Evolutionary conservation across 2,329 filamentous ascomycete genomes (phyloP).

Genomic region (Ophiostoma piceae): DNA sequence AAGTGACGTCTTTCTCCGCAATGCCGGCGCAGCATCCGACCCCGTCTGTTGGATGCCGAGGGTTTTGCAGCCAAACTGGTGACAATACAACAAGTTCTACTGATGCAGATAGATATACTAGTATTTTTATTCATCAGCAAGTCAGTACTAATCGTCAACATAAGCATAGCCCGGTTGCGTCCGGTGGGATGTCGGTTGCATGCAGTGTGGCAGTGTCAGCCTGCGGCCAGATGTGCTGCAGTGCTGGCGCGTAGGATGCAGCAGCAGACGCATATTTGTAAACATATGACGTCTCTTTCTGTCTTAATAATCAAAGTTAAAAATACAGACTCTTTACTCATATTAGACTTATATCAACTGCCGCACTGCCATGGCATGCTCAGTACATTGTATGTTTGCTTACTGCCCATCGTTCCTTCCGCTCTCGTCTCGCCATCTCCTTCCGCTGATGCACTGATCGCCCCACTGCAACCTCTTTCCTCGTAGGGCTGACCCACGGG

Average conservation of each 20-base stretch:
- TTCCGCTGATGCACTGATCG: not conserved
- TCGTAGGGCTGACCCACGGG: conserved; percentile 20
- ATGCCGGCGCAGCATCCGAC: not conserved
- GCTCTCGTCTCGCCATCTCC: not conserved
- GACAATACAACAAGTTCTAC: not conserved
- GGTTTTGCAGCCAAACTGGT: not conserved
- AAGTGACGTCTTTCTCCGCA: not conserved
- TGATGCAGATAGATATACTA: no score
- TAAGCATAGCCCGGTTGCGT: not conserved
- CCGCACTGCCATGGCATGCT: no score
- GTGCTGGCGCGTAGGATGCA: not conserved
- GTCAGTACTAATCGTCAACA: not conserved
- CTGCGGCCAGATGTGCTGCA: not conserved
- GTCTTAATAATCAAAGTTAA: no score
- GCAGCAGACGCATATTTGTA: not conserved
- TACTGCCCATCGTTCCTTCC: not conserved
- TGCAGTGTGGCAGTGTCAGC: conserved; percentile 8
- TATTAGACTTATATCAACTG: not conserved
- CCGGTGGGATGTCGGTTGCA: not conserved
- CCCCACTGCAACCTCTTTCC: not conserved
- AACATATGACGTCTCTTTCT: not conserved
- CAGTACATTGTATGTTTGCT: not conserved
- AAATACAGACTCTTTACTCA: no score
- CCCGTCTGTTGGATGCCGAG: not conserved
- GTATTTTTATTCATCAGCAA: not conserved